phyloP scores from a whole-genome alignment of 2,329 filamentous ascomycete genomes.

The Cordyceps militaris region DNA sequence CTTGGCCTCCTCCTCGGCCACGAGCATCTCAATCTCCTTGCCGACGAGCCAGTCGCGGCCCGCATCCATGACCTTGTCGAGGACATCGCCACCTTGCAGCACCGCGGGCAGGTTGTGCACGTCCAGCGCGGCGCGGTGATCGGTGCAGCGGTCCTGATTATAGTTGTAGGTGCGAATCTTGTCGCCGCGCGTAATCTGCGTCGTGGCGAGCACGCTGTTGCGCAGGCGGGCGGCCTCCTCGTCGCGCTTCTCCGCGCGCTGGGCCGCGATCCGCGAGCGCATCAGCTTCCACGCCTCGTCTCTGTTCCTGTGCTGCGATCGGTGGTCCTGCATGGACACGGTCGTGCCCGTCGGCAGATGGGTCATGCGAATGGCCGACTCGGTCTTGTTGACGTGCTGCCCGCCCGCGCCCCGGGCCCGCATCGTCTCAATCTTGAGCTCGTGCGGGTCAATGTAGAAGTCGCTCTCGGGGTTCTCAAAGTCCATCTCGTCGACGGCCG shows the following conservation, averaged over 20 bases:
- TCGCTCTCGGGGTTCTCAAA: conserved; percentile 81
- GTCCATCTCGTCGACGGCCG: conserved; percentile 45
- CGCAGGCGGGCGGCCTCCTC: conserved; percentile 68
- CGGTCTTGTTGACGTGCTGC: conserved; percentile 97
- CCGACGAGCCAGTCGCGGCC: conserved; percentile 69
- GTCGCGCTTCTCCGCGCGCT: conserved; percentile 73
- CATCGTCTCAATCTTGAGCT: conserved; percentile 85
- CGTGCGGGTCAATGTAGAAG: conserved; percentile 79
- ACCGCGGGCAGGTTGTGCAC: conserved; percentile 75
- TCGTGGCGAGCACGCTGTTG: conserved; percentile 69
- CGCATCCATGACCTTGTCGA: conserved; percentile 72
- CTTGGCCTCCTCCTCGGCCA: conserved; percentile 52
- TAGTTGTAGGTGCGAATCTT: conserved; percentile 93
- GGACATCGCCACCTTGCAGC: conserved; percentile 62
- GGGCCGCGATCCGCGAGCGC: conserved; percentile 73
- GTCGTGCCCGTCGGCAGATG: conserved; percentile 81
- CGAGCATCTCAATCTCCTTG: conserved; percentile 64
- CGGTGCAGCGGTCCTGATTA: conserved; percentile 69
- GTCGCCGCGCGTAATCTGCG: conserved; percentile 81
- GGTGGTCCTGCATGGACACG: conserved; percentile 86
- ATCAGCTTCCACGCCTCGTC: conserved; percentile 82
- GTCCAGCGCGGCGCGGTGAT: conserved; percentile 76
- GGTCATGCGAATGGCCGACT: conserved; percentile 88
- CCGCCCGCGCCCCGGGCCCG: conserved; percentile 85
- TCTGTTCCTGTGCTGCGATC: conserved; percentile 85